A percentile compares a stretch with the other conserved stretches of the same genome.
phyloP scores from a whole-genome alignment of 140 eudicot species.

The Senecio squalidus region DNA sequence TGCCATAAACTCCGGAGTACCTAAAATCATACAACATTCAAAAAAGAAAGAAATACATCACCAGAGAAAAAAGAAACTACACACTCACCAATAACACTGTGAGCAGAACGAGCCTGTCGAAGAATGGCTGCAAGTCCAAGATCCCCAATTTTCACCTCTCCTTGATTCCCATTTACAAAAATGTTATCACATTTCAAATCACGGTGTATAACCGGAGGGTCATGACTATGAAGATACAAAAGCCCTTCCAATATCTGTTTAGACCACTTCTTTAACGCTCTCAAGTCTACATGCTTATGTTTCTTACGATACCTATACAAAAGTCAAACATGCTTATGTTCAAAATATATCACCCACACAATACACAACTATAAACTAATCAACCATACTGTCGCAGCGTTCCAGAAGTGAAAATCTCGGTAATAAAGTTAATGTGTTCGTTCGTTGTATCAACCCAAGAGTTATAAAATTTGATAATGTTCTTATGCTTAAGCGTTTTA shows the following conservation, averaged over 20 bases:
- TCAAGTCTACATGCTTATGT: constrained; percentile 87
- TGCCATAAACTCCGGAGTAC: constrained; percentile 99
- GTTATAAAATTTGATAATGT: constrained; percentile 87
- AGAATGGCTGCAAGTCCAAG: constrained; percentile 91
- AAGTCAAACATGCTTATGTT: not conserved
- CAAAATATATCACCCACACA: not conserved
- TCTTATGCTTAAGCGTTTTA: constrained; percentile 92
- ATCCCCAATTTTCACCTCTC: constrained; percentile 96
- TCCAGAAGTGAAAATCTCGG: constrained; percentile 98
- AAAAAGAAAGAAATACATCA: not conserved
- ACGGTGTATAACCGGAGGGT: constrained; percentile 96
- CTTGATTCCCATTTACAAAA: constrained; percentile 93
- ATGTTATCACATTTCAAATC: constrained; percentile 95
- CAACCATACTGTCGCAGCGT: constrained; percentile 76
- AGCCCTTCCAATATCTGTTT: constrained; percentile 94
- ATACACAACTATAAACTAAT: not conserved
- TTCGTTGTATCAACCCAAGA: constrained; percentile 83
- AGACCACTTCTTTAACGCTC: constrained; percentile 98
- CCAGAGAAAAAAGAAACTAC: constrained; percentile 5
- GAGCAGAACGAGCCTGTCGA: constrained; percentile 84
- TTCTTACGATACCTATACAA: constrained; percentile 74
- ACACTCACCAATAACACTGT: constrained; percentile 84
- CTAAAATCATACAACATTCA: constrained; percentile 32
- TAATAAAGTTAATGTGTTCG: constrained; percentile 87
- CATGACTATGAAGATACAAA: constrained; percentile 90